phyloP scores from a whole-genome alignment of 2,329 filamentous ascomycete species.

The Rhexocercosporidium sp. region DNA sequence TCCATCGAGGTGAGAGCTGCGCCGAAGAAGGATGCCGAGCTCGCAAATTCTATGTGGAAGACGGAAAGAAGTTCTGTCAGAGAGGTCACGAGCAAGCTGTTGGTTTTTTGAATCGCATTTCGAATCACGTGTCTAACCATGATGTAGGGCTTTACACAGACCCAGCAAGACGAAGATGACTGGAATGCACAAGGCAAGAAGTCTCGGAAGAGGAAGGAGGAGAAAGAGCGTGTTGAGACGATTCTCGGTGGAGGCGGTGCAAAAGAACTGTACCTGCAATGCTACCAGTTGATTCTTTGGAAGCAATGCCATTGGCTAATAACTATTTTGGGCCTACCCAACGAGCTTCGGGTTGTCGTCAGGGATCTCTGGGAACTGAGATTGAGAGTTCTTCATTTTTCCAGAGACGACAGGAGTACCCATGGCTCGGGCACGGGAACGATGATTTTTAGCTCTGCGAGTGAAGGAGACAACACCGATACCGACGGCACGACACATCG shows the following conservation, averaged over 20 bases:
- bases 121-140: conserved; percentile 28
- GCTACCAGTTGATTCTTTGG: conserved; percentile 82
- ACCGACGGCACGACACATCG: conserved; percentile 42
- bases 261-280: conserved; percentile 80
- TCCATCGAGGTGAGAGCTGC: conserved; percentile 53
- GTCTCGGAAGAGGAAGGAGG: conserved; percentile 61
- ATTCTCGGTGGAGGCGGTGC: conserved; percentile 71
- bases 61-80: conserved; percentile 68
- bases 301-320: conserved; percentile 81
- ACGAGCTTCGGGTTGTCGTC: conserved; percentile 78
- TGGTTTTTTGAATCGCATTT: conserved; percentile 28
- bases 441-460: conserved; percentile 43
- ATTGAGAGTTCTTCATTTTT: conserved; percentile 46
- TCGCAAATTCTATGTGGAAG: conserved; percentile 61
- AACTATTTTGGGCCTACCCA: conserved; percentile 65
- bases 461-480: conserved; percentile 45
- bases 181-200: conserved; percentile 65
- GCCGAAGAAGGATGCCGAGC: conserved; percentile 66
- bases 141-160: conserved; percentile 45
- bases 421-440: conserved; percentile 42
- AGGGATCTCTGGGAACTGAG: conserved; percentile 82
- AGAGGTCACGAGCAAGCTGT: conserved; percentile 70
- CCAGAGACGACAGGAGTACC: conserved; percentile 42
- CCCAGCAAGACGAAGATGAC: conserved; percentile 69
- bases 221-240: conserved; percentile 60